These are phyloP conservation scores for Amyloporia xantha DNA, from an alignment of 768 basidiomycete species.

Conservation along the genomic window DNA sequence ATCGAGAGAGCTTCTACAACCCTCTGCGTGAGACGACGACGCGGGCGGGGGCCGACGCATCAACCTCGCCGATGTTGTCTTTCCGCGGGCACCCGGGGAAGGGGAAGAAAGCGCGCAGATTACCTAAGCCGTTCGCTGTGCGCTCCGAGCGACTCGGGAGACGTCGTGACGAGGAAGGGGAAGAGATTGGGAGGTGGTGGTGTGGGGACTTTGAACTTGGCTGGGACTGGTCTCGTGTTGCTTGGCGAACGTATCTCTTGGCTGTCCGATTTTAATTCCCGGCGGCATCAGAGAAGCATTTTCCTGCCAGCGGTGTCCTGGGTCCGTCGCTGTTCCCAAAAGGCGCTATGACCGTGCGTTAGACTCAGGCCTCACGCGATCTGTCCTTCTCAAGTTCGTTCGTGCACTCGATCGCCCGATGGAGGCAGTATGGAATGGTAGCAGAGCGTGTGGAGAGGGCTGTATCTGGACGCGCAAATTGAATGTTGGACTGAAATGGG, in stretches of 20 bases:
- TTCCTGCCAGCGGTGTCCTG: neutral
- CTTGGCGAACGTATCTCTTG: constrained; percentile 1
- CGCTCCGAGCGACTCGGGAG: constrained; percentile 4
- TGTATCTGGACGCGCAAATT: too few species aligned
- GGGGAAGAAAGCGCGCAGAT: neutral
- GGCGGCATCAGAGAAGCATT: too few species aligned
- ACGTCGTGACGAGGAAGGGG: neutral
- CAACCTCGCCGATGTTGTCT: neutral
- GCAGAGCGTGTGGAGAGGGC: too few species aligned
- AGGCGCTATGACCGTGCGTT: neutral
- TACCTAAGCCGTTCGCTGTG: neutral
- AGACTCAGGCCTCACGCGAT: neutral
- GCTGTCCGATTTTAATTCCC: neutral
- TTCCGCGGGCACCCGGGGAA: neutral
- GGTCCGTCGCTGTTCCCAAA: neutral
- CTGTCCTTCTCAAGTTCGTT: neutral
- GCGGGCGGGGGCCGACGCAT: neutral
- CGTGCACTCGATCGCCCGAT: neutral
- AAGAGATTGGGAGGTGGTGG: neutral
- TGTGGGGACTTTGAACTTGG: too few species aligned
- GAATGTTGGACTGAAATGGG: neutral
- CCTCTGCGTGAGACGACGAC: neutral
- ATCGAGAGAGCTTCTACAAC: neutral
- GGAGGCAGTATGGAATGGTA: neutral
- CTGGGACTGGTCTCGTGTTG: neutral